phyloP scores from a whole-genome alignment of 805 yeast genomes.

The Candida jianshihensis region DNA sequence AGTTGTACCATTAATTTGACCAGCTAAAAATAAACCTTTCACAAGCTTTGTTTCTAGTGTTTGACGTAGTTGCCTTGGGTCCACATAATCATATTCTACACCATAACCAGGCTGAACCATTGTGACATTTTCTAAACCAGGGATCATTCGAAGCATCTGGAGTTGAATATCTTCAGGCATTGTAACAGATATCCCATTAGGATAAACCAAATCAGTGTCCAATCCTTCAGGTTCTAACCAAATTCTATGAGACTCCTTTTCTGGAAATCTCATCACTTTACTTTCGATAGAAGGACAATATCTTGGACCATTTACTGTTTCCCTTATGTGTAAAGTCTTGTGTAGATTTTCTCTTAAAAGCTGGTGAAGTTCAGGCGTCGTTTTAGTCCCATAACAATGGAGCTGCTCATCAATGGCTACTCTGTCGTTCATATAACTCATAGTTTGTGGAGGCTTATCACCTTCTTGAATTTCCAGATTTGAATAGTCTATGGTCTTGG shows the following conservation, averaged over 20 bases:
- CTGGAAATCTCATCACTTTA: slow-evolving; percentile 73
- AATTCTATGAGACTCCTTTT: slow-evolving; percentile 68
- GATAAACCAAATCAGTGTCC: slow-evolving; percentile 81
- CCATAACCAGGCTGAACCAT: slow-evolving; percentile 97
- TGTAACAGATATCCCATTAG: slow-evolving; percentile 93
- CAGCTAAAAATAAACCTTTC: slow-evolving; percentile 79
- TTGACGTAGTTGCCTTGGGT: slow-evolving; percentile 76
- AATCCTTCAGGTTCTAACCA: slow-evolving; percentile 98
- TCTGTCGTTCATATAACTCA: slow-evolving; percentile 73
- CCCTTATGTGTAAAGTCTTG: slow-evolving; percentile 83
- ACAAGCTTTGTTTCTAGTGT: slow-evolving; percentile 80
- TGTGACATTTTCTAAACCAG: slow-evolving; percentile 82
- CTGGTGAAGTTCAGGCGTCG: slow-evolving; percentile 70
- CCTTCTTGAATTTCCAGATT: slow-evolving; percentile 67
- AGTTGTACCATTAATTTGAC: slow-evolving; percentile 97
- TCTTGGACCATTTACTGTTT: slow-evolving; percentile 92
- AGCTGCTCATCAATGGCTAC: slow-evolving; percentile 59
- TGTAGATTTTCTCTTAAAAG: slow-evolving; percentile 64
- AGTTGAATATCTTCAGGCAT: slow-evolving; percentile 93
- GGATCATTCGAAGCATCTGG: slow-evolving; percentile 64
- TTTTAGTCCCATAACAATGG: slow-evolving; percentile 68
- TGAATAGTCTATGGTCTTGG: slow-evolving; percentile 61
- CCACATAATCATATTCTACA: slow-evolving; percentile 96
- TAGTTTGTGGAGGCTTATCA: slow-evolving; percentile 80
- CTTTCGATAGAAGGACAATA: slow-evolving; percentile 97